phyloP scores from a whole-genome alignment of 1,284 basidiomycete genomes.

The Rhodotorula sp. region DNA sequence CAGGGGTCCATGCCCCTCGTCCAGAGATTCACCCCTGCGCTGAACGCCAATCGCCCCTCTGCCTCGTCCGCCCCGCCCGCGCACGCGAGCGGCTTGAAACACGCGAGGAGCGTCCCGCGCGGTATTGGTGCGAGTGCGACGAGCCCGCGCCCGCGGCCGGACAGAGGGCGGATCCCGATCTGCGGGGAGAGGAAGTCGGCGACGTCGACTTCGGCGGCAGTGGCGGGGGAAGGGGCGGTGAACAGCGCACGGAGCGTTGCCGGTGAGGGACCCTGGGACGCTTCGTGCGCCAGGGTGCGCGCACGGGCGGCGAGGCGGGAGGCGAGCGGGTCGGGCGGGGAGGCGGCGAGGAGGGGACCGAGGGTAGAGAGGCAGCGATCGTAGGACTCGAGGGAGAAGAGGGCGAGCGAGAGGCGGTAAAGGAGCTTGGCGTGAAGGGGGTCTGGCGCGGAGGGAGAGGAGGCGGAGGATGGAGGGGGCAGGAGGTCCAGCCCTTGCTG shows the following conservation, averaged over 20 bases:
- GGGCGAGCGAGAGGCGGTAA: conserved; percentile 17
- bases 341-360: background rate
- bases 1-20: conserved; percentile 30
- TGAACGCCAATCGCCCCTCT: background rate
- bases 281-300: background rate
- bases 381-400: conserved; percentile 15
- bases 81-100: conserved; percentile 36
- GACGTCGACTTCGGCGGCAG: background rate
- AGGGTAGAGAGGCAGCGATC: background rate
- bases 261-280: conserved; percentile 5
- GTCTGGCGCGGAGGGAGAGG: background rate
- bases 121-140: conserved; percentile 28
- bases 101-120: conserved; percentile 38
- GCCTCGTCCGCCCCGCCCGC: background rate
- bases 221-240: too few relatives aligned
- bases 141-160: conserved; percentile 24
- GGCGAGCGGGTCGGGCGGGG: background rate
- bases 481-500: conserved; percentile 3
- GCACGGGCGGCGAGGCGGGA: background rate
- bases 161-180: background rate
- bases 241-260: background rate
- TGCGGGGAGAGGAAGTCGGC: conserved; percentile 17
- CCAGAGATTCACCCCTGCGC: conserved; percentile 32
- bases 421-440: conserved; percentile 13
- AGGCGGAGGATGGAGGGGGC: background rate